Conservation (phyloP, 768 basidiomycete genomes). For the Kwoniella botswanensis region DNA sequence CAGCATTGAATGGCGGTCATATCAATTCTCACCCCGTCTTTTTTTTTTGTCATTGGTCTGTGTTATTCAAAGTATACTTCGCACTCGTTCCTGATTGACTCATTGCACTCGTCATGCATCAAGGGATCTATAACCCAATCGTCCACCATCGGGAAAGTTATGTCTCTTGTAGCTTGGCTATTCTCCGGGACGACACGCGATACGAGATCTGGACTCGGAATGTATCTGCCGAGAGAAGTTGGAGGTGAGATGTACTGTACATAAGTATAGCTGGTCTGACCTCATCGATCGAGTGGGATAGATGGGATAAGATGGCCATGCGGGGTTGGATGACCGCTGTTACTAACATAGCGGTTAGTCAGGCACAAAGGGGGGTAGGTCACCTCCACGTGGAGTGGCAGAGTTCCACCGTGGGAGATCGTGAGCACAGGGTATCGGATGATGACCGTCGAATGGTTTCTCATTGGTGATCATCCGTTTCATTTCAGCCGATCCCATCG, state of each 20-base stretch:
- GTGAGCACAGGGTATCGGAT: too few relatives aligned
- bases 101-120: not conserved
- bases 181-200: not conserved
- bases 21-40: not conserved
- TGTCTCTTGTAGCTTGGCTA: too few relatives aligned
- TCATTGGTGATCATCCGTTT: too few relatives aligned
- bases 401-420: too few relatives aligned
- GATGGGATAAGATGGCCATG: not conserved
- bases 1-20: not conserved
- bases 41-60: not conserved
- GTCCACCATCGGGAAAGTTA: too few relatives aligned
- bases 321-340: not conserved
- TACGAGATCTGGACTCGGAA: not conserved
- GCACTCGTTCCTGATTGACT: not conserved
- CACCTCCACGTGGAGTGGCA: too few relatives aligned
- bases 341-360: not conserved
- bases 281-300: not conserved
- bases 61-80: too few relatives aligned
- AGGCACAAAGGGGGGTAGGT: not conserved
- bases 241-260: not conserved
- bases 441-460: too few relatives aligned
- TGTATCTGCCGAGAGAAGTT: too few relatives aligned
- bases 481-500: too few relatives aligned
- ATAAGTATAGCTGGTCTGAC: not conserved
- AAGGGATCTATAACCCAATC: not conserved